Percentiles rank a stretch among this genome's conserved stretches.
These are phyloP conservation scores for Capronia epimyces DNA, from an alignment of 2,329 filamentous ascomycete species.

Conservation along the genomic window DNA sequence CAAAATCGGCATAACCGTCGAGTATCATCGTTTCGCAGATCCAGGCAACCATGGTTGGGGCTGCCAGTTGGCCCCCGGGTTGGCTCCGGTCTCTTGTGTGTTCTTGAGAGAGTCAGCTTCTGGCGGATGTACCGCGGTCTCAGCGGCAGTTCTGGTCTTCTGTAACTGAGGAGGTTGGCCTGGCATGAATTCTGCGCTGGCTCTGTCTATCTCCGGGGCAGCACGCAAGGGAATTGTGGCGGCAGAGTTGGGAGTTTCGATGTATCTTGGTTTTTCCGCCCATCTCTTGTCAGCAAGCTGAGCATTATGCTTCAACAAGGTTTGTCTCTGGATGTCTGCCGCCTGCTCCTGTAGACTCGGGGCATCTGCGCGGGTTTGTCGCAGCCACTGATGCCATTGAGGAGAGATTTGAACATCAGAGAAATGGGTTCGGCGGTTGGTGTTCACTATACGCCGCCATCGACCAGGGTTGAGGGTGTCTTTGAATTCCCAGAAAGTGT, in stretches of 20 bases:
- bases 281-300: constrained; percentile 57
- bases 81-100: constrained; percentile 6
- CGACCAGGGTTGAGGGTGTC: constrained; percentile 51
- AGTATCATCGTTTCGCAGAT: constrained; percentile 14
- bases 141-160: constrained; percentile 8
- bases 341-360: constrained; percentile 56
- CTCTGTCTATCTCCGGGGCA: constrained; percentile 4
- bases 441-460: constrained; percentile 55
- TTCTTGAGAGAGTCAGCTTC: constrained; percentile 3
- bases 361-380: constrained; percentile 53
- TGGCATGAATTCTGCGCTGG: constrained; percentile 1
- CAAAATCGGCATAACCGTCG: background rate
- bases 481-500: constrained; percentile 64
- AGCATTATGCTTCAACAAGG: constrained; percentile 56
- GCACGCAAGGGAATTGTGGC: constrained; percentile 6
- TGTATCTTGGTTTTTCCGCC: constrained; percentile 54
- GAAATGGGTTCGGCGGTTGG: constrained; percentile 49
- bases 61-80: constrained; percentile 16
- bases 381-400: constrained; percentile 65
- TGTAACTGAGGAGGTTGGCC: background rate
- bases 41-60: constrained; percentile 19
- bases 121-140: background rate
- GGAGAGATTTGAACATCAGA: constrained; percentile 57
- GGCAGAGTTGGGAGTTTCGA: constrained; percentile 49
- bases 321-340: constrained; percentile 52